Evolutionary conservation across 2,329 filamentous ascomycete genomes (phyloP).

Genomic region (Aspergillus quadrilineatus): DNA sequence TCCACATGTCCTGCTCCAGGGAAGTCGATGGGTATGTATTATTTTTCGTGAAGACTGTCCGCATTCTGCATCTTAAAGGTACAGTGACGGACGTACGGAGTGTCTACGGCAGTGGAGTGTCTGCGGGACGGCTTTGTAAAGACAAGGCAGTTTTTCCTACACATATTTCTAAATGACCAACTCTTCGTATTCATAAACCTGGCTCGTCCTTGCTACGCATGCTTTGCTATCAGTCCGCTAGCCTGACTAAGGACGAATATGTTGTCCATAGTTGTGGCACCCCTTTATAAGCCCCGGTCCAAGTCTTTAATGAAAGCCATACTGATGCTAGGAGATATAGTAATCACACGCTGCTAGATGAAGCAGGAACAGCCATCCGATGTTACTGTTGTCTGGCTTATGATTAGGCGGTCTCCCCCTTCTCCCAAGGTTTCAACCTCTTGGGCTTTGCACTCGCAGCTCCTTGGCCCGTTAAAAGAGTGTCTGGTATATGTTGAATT

Average conservation of each 20-base stretch:
- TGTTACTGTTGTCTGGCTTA: no score
- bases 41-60: slow-evolving; percentile 22
- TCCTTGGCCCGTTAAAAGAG: slow-evolving; percentile 69
- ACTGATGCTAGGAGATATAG: no score
- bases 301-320: no score
- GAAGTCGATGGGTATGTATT: neutral
- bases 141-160: neutral
- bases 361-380: no score
- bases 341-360: no score
- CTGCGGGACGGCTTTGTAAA: slow-evolving; percentile 20
- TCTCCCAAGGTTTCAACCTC: slow-evolving; percentile 79
- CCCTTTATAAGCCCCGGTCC: no score
- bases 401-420: slow-evolving; percentile 38
- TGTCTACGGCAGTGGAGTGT: slow-evolving; percentile 19
- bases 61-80: slow-evolving; percentile 17
- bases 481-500: slow-evolving; percentile 82
- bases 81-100: slow-evolving; percentile 7
- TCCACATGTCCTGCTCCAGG: neutral
- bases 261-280: no score
- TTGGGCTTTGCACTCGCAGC: slow-evolving; percentile 53
- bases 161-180: slow-evolving; percentile 4
- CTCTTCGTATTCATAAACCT: slow-evolving; percentile 11
- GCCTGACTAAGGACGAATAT: neutral
- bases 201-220: neutral
- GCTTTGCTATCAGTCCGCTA: neutral